phyloP scores from a whole-genome alignment of 306 rosid genomes.

The Quercus alba region DNA sequence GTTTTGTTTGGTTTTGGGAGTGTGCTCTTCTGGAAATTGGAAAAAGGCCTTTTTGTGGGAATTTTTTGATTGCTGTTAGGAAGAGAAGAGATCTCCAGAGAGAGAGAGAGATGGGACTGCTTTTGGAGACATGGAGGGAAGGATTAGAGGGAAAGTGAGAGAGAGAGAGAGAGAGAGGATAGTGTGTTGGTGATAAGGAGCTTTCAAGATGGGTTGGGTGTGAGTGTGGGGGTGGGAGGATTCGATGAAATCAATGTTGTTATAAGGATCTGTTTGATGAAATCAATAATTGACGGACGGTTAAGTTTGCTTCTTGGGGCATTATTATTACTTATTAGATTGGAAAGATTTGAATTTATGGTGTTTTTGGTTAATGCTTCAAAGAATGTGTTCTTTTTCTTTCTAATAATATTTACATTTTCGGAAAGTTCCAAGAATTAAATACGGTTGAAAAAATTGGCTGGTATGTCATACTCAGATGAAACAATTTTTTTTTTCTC shows the following conservation, averaged over 20 bases:
- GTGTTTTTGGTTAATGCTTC: neutral
- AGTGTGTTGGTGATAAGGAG: neutral
- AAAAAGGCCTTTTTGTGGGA: neutral
- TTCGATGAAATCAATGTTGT: constrained; percentile 16
- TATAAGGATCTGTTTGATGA: neutral
- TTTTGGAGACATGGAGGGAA: neutral
- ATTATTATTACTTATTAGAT: neutral
- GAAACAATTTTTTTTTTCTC: no score
- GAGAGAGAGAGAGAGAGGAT: neutral
- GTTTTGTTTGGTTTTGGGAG: neutral
- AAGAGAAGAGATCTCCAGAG: neutral
- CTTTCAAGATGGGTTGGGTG: neutral
- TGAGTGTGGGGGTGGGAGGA: constrained; percentile 1
- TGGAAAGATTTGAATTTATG: neutral
- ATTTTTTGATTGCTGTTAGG: neutral
- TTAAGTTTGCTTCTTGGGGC: neutral
- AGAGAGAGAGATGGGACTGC: neutral
- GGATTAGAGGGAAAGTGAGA: neutral
- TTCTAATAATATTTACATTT: neutral
- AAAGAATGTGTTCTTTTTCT: neutral
- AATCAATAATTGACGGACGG: no score
- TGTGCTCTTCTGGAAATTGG: neutral
- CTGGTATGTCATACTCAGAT: no score
- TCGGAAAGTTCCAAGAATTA: neutral
- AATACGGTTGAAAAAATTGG: neutral